A percentile compares a stretch with the other conserved stretches of the same genome.
Conservation (phyloP, 2,329 filamentous ascomycete genomes). For the Monosporascus sp. region DNA sequence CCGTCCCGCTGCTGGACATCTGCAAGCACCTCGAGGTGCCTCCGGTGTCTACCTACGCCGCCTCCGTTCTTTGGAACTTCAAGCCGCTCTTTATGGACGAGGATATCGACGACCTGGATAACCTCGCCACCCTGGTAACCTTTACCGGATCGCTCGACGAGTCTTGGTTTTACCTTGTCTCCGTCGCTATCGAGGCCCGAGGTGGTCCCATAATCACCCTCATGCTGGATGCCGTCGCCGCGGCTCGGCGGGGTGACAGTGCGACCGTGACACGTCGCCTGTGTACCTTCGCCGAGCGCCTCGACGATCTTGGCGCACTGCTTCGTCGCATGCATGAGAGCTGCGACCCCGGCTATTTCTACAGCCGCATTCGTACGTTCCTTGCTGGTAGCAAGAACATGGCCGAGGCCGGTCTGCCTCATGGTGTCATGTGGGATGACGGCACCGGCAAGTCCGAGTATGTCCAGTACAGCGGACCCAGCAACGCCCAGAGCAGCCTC, state of each 20-base stretch:
- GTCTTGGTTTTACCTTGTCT: constrained; percentile 97
- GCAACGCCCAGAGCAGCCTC: constrained; percentile 93
- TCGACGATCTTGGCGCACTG: constrained; percentile 77
- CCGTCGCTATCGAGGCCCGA: constrained; percentile 89
- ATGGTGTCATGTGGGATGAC: constrained; percentile 83
- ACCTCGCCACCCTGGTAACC: constrained; percentile 80
- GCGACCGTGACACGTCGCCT: constrained; percentile 71
- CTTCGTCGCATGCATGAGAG: constrained; percentile 90
- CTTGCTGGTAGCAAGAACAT: constrained; percentile 97
- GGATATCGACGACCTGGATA: constrained; percentile 75
- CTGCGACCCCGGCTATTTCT: constrained; percentile 92
- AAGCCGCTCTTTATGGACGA: constrained; percentile 84
- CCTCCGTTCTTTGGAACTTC: constrained; percentile 93
- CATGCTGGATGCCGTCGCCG: constrained; percentile 82
- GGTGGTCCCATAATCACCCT: constrained; percentile 81
- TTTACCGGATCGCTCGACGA: constrained; percentile 94
- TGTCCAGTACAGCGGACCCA: constrained; percentile 85
- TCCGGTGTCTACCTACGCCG: constrained; percentile 90
- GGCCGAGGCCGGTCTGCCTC: constrained; percentile 84
- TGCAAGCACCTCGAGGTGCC: constrained; percentile 78
- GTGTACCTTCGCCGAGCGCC: constrained; percentile 75
- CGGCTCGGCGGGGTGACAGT: constrained; percentile 66
- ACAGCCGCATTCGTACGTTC: constrained; percentile 92
- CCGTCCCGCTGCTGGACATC: constrained; percentile 73
- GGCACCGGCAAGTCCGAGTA: constrained; percentile 64